Percentiles rank a stretch among this genome's conserved stretches.
These are phyloP conservation scores for Globisporangium echinulatum DNA, from an alignment of 352 stramenopile species.

Conservation along the genomic window DNA sequence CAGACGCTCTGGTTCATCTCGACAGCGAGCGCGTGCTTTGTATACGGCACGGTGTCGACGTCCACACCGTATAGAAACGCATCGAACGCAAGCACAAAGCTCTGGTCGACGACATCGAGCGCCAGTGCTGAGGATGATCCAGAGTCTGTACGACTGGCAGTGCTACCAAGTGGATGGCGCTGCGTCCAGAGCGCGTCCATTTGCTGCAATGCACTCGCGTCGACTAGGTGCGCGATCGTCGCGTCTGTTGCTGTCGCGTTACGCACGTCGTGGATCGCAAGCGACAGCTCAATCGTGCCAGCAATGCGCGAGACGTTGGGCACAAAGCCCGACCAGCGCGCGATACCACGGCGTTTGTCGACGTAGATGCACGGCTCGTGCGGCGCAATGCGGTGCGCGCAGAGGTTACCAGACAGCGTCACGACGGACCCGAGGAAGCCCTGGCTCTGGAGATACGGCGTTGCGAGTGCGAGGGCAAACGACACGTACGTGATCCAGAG, in stretches of 20 bases:
- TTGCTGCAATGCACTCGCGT: slow-evolving; percentile 21
- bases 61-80: slow-evolving; percentile 60
- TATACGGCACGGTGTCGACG: slow-evolving; percentile 22
- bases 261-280: slow-evolving; percentile 38
- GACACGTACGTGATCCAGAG: slow-evolving; percentile 72
- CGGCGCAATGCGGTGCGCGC: slow-evolving; percentile 12
- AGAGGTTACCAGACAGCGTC: slow-evolving; percentile 49
- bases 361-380: slow-evolving; percentile 60
- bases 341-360: slow-evolving; percentile 39
- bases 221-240: not conserved
- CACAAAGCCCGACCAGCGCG: slow-evolving; percentile 63
- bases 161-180: slow-evolving; percentile 7
- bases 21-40: slow-evolving; percentile 45
- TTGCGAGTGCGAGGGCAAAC: slow-evolving; percentile 57
- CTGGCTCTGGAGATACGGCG: slow-evolving; percentile 74
- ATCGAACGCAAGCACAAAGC: slow-evolving; percentile 68
- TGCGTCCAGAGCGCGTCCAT: slow-evolving; percentile 19
- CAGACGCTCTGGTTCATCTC: slow-evolving; percentile 75
- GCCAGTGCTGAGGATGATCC: not conserved
- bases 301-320: slow-evolving; percentile 65
- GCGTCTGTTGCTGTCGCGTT: slow-evolving; percentile 23
- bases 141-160: not conserved
- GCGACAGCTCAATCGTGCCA: slow-evolving; percentile 51
- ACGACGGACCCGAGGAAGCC: slow-evolving; percentile 63
- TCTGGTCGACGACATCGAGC: slow-evolving; percentile 27